phyloP scores from a whole-genome alignment of 2,329 filamentous ascomycete genomes.

The Cladosporium sp. region DNA sequence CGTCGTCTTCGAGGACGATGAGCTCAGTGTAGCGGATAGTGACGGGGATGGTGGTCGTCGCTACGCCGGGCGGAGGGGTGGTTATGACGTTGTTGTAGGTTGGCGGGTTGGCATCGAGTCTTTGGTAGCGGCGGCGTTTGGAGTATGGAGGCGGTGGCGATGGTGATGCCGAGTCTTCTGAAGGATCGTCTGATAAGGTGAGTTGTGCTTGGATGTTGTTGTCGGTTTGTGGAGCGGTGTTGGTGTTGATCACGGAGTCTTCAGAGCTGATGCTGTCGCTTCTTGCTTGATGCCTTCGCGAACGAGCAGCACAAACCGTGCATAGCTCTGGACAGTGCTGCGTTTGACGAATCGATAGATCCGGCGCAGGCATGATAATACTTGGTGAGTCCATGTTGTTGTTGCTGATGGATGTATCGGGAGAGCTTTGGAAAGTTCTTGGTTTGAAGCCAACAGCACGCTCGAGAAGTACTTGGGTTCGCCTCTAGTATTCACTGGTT shows the following conservation, averaged over 20 bases:
- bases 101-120: not conserved
- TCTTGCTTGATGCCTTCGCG: constrained; percentile 3
- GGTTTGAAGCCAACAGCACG: not conserved
- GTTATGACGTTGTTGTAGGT: not conserved
- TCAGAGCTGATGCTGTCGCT: not conserved
- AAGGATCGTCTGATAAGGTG: not conserved
- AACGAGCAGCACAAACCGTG: constrained; percentile 4
- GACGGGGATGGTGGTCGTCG: not conserved
- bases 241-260: not conserved
- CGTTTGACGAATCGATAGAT: not conserved
- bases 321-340: constrained; percentile 5
- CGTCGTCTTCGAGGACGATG: constrained; percentile 12
- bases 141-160: constrained; percentile 13
- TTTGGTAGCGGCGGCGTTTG: constrained; percentile 5
- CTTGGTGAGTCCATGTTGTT: not conserved
- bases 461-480: not conserved
- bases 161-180: not conserved
- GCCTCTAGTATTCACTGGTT: not conserved
- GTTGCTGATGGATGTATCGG: not conserved
- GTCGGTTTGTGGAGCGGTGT: not conserved
- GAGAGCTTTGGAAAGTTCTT: not conserved
- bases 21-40: constrained; percentile 10
- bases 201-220: not conserved
- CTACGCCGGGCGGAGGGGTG: not conserved
- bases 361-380: not conserved